Evolutionary conservation across 2,329 filamentous ascomycete species (phyloP).

Genomic region (Orbilia quercus): DNA sequence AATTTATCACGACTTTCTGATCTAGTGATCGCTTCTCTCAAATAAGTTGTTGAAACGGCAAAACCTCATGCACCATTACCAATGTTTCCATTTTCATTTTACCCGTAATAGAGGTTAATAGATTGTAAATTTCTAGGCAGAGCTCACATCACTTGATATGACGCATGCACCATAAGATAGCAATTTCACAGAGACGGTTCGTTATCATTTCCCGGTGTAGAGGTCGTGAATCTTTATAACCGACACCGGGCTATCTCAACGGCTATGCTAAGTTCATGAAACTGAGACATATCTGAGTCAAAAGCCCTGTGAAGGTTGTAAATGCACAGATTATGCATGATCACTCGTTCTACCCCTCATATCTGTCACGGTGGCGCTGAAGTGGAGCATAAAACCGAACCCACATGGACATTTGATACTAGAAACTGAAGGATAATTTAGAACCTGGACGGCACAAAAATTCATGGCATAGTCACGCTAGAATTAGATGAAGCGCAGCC

Average conservation of each 20-base stretch:
- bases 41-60: too few relatives aligned
- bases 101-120: too few relatives aligned
- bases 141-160: slow-evolving; percentile 7
- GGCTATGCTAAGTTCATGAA: slow-evolving; percentile 42
- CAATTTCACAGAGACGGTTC: slow-evolving; percentile 11
- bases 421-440: slow-evolving; percentile 11
- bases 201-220: slow-evolving; percentile 13
- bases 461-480: slow-evolving; percentile 33
- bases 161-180: slow-evolving; percentile 8
- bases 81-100: too few relatives aligned
- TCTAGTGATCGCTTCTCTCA: too few relatives aligned
- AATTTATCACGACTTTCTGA: too few relatives aligned
- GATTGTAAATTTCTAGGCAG: too few relatives aligned
- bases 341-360: slow-evolving; percentile 39
- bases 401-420: slow-evolving; percentile 18
- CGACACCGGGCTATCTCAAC: slow-evolving; percentile 21
- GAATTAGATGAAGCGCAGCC: slow-evolving; percentile 46
- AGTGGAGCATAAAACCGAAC: slow-evolving; percentile 1
- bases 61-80: too few relatives aligned
- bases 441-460: slow-evolving; percentile 20
- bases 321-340: slow-evolving; percentile 37
- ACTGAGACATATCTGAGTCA: slow-evolving; percentile 56
- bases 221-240: slow-evolving; percentile 15
- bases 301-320: slow-evolving; percentile 35
- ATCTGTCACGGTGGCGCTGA: slow-evolving; percentile 42